Conservation (phyloP, 495 filamentous ascomycete genomes). For the Hyaloscypha bicolor region DNA sequence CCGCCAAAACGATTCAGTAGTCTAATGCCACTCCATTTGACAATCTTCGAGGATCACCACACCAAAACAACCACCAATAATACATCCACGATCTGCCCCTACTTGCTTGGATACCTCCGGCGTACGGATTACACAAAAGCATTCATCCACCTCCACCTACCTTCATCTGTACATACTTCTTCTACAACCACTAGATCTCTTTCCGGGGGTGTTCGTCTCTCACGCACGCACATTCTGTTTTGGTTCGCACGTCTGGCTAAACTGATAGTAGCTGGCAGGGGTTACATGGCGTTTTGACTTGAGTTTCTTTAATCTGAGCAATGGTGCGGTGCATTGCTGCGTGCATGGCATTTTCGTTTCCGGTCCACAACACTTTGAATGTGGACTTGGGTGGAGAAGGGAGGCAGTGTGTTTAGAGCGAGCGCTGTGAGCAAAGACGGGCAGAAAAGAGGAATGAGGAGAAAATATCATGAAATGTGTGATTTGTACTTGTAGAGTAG, state of each 20-base stretch:
- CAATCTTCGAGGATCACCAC: background rate
- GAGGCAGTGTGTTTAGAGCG: background rate
- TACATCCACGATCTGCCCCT: background rate
- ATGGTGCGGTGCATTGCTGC: background rate
- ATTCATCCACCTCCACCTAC: background rate
- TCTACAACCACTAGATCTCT: constrained; percentile 25
- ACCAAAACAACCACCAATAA: background rate
- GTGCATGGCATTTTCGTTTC: background rate
- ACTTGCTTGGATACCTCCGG: background rate
- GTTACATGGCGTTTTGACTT: background rate
- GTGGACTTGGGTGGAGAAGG: background rate
- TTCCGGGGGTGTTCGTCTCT: constrained; percentile 10
- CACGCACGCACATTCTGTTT: background rate
- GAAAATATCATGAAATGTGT: background rate
- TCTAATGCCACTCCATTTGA: constrained; percentile 11
- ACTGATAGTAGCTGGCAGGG: background rate
- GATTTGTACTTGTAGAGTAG: background rate
- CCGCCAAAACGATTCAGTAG: constrained; percentile 43
- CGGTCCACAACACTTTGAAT: background rate
- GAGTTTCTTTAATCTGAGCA: background rate
- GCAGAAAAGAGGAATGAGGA: background rate
- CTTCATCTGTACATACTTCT: constrained; percentile 25
- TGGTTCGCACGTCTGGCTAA: background rate
- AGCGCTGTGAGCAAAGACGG: background rate
- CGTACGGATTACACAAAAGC: background rate